A percentile compares a stretch with the other conserved stretches of the same genome.
Evolutionary conservation across 2,329 filamentous ascomycete species (phyloP).

Genomic region (Epichloe brachyelytri): DNA sequence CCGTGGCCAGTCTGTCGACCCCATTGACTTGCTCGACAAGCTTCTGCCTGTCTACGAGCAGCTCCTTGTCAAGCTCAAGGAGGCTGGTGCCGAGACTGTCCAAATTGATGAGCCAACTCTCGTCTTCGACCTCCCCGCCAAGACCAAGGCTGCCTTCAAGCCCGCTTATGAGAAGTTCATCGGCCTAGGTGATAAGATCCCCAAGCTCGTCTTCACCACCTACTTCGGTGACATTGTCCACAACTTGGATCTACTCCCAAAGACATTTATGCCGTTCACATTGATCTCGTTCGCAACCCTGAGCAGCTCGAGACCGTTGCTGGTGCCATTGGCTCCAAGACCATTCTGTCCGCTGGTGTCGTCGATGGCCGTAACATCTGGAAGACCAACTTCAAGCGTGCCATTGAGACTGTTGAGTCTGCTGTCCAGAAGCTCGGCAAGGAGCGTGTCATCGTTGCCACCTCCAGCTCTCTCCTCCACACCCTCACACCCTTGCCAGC

Average conservation of each 20-base stretch:
- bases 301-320: slow-evolving; percentile 88
- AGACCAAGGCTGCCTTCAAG: slow-evolving; percentile 96
- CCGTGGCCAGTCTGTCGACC: slow-evolving; percentile 82
- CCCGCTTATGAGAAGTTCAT: slow-evolving; percentile 86
- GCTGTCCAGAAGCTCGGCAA: slow-evolving; percentile 92
- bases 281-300: slow-evolving; percentile 95
- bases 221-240: slow-evolving; percentile 99
- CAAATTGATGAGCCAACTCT: slow-evolving; percentile 98
- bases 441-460: slow-evolving; percentile 93
- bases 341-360: slow-evolving; percentile 86
- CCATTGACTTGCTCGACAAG: slow-evolving; percentile 86
- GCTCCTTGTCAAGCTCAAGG: slow-evolving; percentile 86
- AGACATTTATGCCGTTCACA: slow-evolving; percentile 72
- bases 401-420: slow-evolving; percentile 80
- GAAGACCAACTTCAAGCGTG: slow-evolving; percentile 98
- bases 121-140: slow-evolving; percentile 81
- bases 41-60: slow-evolving; percentile 91
- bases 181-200: slow-evolving; percentile 63
- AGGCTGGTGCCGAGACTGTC: slow-evolving; percentile 86
- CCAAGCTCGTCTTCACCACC: slow-evolving; percentile 81
- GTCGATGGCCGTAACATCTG: slow-evolving; percentile 99
- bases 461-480: slow-evolving; percentile 95
- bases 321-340: slow-evolving; percentile 71
- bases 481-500: slow-evolving; percentile 91
- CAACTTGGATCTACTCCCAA: slow-evolving; percentile 86